These are phyloP conservation scores for Blastocystis sp. DNA, from an alignment of 352 stramenopile genomes.

Conservation along the genomic window DNA sequence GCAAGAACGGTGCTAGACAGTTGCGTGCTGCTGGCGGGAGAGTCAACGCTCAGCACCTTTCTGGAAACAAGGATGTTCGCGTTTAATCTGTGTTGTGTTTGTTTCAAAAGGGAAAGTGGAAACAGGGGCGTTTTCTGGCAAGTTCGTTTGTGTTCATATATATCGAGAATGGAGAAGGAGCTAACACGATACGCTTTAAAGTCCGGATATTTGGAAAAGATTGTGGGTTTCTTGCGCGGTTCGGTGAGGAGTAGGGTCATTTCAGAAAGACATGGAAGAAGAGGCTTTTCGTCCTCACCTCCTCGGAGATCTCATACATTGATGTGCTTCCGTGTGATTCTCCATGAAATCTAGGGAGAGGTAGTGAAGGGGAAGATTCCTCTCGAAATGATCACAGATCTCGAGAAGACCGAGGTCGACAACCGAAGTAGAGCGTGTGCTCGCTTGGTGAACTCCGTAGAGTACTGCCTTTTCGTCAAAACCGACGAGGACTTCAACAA, in stretches of 20 bases:
- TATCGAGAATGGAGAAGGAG: slow-evolving; percentile 56
- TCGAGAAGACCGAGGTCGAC: slow-evolving; percentile 49
- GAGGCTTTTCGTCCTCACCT: slow-evolving; percentile 66
- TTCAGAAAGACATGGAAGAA: slow-evolving; percentile 65
- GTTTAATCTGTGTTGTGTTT: slow-evolving; percentile 41
- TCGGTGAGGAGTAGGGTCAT: slow-evolving; percentile 18
- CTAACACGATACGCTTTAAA: slow-evolving; percentile 54
- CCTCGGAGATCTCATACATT: slow-evolving; percentile 67
- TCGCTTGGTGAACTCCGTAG: not conserved
- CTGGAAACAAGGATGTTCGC: slow-evolving; percentile 39
- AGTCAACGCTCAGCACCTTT: slow-evolving; percentile 51
- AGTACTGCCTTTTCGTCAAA: slow-evolving; percentile 58
- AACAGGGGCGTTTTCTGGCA: too few relatives aligned
- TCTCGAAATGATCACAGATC: slow-evolving; percentile 64
- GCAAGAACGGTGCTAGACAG: slow-evolving; percentile 54
- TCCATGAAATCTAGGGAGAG: slow-evolving; percentile 11
- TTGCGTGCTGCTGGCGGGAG: not conserved
- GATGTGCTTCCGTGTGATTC: not conserved
- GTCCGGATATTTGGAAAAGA: slow-evolving; percentile 54
- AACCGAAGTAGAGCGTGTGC: not conserved
- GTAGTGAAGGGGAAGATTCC: slow-evolving; percentile 69
- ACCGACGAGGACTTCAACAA: slow-evolving; percentile 67
- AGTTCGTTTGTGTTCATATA: not conserved
- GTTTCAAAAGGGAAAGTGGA: slow-evolving; percentile 7
- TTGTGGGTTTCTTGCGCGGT: not conserved